Base-by-base conservation (phyloP, 768 basidiomycete genomes). In the Tricholoma terreum region DNA sequence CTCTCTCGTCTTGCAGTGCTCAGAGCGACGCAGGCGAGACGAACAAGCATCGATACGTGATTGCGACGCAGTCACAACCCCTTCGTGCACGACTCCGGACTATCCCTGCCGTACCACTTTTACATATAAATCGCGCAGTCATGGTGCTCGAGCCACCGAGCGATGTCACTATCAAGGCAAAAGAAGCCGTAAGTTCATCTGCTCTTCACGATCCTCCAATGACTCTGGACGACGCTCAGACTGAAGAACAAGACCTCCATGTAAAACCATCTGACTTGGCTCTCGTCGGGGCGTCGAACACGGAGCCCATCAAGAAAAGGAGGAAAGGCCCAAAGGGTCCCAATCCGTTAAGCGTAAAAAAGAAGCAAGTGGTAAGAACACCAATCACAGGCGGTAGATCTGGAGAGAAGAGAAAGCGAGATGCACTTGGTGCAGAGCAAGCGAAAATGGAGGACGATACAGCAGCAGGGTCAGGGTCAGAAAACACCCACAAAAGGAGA, bases 91-190 rank as follows among this genome's bases (percentile, higher is more conserved):
- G 78, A 56, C 77, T 98, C 46, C 85, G 94, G 14, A 70, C 68
- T 4, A 80, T 97, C 36, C 89, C 94, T 9, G 95, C 85, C 1
- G 86, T 93, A 0, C 97, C 97, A 0, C 82, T 98, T 59, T 77
- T 98, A 36, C 95, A 97, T 70, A 80, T 97, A 58, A 95, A 93
- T 65, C 89, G 91, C 31, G 85, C 92, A 1, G 96, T 98, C 10
- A 86, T 97, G 83, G 84, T 99, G 17, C 80, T 98, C 22, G 94
- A 96, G 70, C 92, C 93, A 6, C 92, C 93, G 0, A 91, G 89
- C 60, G 84, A 90, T 55, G 78, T 78, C 2, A 98, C 94, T 1
- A 66, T 93, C 10, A 68, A 77, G 52, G 79, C 78, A 43, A 98
- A 98, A 71, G 77, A 79, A 52, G 65, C 70, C 65, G 90, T 84